phyloP scores from a whole-genome alignment of 2,329 filamentous ascomycete genomes.

The Didymella exigua region DNA sequence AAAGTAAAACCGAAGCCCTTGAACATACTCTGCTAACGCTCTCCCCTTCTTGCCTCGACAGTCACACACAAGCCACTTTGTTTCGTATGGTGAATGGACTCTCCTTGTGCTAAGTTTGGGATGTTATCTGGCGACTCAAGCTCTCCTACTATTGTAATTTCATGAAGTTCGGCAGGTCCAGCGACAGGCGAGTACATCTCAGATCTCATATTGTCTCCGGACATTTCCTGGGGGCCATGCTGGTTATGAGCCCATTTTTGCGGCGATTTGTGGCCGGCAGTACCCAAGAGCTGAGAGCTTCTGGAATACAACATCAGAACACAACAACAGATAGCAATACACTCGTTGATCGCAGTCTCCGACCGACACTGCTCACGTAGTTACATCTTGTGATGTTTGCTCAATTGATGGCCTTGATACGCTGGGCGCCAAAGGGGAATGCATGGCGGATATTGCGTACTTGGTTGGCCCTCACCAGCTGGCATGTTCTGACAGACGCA shows the following conservation, averaged over 20 bases:
- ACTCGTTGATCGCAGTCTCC: too few species aligned
- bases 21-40: too few species aligned
- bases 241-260: not conserved
- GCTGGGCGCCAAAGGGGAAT: conserved; percentile 18
- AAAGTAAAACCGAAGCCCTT: too few species aligned
- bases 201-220: not conserved
- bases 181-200: not conserved
- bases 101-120: not conserved
- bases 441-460: conserved; percentile 32
- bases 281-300: too few species aligned
- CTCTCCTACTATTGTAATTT: not conserved
- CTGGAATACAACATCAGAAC: too few species aligned
- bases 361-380: too few species aligned
- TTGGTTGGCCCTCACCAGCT: conserved; percentile 5
- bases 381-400: conserved; percentile 21
- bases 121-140: not conserved
- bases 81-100: not conserved
- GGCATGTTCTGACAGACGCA: conserved; percentile 38
- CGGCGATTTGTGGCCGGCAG: not conserved
- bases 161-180: not conserved
- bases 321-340: too few species aligned
- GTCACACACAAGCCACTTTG: not conserved
- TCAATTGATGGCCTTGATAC: not conserved
- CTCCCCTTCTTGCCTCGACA: not conserved
- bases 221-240: not conserved